These are phyloP conservation scores for Globisporangium spiculum DNA, from an alignment of 352 stramenopile species.

Conservation along the genomic window DNA sequence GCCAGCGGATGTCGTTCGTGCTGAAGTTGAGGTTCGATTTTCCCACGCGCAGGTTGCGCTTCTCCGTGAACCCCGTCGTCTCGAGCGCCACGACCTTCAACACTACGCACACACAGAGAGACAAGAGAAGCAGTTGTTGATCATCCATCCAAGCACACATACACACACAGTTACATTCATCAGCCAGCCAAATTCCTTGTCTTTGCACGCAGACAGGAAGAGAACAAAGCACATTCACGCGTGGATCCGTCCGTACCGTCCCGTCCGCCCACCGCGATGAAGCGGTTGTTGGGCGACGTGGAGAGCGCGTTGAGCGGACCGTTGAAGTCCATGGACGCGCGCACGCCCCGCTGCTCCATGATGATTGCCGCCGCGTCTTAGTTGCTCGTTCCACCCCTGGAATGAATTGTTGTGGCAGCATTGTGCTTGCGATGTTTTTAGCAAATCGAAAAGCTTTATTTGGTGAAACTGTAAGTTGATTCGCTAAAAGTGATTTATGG, in stretches of 20 bases:
- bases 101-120: constrained; percentile 30
- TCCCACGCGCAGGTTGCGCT: constrained; percentile 78
- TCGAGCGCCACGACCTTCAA: constrained; percentile 85
- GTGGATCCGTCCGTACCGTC: constrained; percentile 40
- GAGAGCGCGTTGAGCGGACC: constrained; percentile 82
- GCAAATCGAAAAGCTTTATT: neutral
- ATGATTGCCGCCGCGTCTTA: neutral
- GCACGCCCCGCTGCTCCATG: constrained; percentile 59
- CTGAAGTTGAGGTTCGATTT: constrained; percentile 87
- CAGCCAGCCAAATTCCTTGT: neutral
- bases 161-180: neutral
- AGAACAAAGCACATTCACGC: neutral
- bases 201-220: neutral
- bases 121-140: neutral
- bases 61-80: constrained; percentile 71
- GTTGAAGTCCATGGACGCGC: constrained; percentile 85
- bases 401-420: neutral
- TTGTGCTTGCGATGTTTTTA: constrained; percentile 12
- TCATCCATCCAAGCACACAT: neutral
- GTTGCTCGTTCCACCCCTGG: neutral
- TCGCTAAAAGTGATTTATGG: constrained; percentile 1
- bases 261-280: constrained; percentile 81
- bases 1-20: constrained; percentile 88
- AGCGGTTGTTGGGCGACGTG: constrained; percentile 76
- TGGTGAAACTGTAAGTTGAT: neutral